Conservation (phyloP, 1,284 basidiomycete genomes). For the Mycena sp. region DNA sequence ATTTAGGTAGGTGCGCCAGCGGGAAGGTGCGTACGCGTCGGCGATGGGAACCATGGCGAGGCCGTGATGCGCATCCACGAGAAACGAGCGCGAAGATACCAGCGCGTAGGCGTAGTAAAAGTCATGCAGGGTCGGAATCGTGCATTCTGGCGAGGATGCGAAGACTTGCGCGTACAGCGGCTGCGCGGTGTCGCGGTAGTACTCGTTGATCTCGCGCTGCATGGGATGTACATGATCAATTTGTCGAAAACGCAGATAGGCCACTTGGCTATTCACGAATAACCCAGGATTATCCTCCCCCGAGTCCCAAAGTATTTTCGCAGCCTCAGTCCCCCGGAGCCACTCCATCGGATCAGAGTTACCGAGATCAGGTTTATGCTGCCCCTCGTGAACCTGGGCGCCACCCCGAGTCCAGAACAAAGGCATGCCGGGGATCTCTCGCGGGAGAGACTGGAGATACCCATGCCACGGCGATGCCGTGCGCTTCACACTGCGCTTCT, state of each 20-base stretch:
- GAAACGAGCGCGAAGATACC: slow-evolving; percentile 88
- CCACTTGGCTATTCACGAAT: slow-evolving; percentile 31
- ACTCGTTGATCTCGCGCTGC: slow-evolving; percentile 51
- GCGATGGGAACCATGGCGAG: slow-evolving; percentile 91
- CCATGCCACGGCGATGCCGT: slow-evolving; percentile 67
- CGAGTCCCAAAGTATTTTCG: slow-evolving; percentile 39
- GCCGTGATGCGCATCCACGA: slow-evolving; percentile 87
- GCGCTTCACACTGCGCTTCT: slow-evolving; percentile 50
- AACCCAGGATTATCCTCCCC: slow-evolving; percentile 31
- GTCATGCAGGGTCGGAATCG: slow-evolving; percentile 50
- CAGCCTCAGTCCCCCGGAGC: slow-evolving; percentile 59
- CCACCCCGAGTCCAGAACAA: slow-evolving; percentile 66
- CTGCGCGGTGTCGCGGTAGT: slow-evolving; percentile 53
- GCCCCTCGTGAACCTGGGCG: slow-evolving; percentile 48
- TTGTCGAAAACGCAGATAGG: not conserved
- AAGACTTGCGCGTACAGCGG: slow-evolving; percentile 46
- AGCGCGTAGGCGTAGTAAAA: slow-evolving; percentile 82
- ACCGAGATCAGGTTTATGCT: slow-evolving; percentile 26
- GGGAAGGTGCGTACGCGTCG: slow-evolving; percentile 65
- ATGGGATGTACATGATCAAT: slow-evolving; percentile 4
- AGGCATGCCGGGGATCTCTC: slow-evolving; percentile 62
- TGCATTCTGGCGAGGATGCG: slow-evolving; percentile 33
- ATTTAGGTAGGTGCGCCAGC: slow-evolving; percentile 15
- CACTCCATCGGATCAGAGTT: slow-evolving; percentile 48
- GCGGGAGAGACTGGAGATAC: slow-evolving; percentile 75